Percentiles rank a stretch among this genome's conserved stretches.
phyloP scores from a whole-genome alignment of 352 stramenopile genomes.

The Phytophthora melonis region DNA sequence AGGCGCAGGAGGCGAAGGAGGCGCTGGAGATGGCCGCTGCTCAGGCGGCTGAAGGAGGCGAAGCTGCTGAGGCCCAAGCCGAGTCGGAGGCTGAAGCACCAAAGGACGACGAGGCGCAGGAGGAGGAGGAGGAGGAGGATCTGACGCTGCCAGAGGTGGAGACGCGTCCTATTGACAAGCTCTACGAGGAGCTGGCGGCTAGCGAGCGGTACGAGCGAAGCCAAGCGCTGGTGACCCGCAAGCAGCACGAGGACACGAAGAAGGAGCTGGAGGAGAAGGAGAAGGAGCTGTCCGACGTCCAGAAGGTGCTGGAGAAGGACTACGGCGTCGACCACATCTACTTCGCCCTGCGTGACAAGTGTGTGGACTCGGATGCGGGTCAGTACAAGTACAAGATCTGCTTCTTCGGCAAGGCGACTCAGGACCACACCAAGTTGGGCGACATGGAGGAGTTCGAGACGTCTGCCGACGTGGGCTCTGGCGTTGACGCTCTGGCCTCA shows the following conservation, averaged over 20 bases:
- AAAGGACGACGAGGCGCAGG: conserved; percentile 16
- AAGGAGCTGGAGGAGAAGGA: conserved; percentile 49
- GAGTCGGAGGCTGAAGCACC: conserved; percentile 25
- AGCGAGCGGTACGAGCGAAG: conserved; percentile 55
- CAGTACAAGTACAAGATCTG: conserved; percentile 91
- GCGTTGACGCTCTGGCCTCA: conserved; percentile 1
- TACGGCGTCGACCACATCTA: conserved; percentile 78
- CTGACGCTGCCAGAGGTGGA: conserved; percentile 61
- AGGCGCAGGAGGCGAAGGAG: conserved; percentile 39
- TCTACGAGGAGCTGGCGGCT: conserved; percentile 63
- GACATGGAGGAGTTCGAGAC: conserved; percentile 58
- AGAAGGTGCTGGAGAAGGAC: conserved; percentile 53
- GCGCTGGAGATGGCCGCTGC: conserved; percentile 32
- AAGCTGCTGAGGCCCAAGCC: conserved; percentile 9
- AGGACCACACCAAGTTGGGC: conserved; percentile 84
- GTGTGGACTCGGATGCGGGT: conserved; percentile 67
- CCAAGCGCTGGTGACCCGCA: conserved; percentile 56
- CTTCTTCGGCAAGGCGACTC: conserved; percentile 85
- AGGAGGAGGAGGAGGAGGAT: conserved; percentile 44
- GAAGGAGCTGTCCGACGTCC: conserved; percentile 40
- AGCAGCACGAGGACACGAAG: conserved; percentile 53
- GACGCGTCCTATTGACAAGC: conserved; percentile 59
- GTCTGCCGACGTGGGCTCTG: conserved; percentile 5
- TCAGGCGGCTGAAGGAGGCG: conserved; percentile 14
- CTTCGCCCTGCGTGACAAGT: conserved; percentile 75